Percentiles rank a stretch among this genome's conserved stretches.
These are phyloP conservation scores for Calocera viscosa DNA, from an alignment of 768 basidiomycete species.

Conservation along the genomic window DNA sequence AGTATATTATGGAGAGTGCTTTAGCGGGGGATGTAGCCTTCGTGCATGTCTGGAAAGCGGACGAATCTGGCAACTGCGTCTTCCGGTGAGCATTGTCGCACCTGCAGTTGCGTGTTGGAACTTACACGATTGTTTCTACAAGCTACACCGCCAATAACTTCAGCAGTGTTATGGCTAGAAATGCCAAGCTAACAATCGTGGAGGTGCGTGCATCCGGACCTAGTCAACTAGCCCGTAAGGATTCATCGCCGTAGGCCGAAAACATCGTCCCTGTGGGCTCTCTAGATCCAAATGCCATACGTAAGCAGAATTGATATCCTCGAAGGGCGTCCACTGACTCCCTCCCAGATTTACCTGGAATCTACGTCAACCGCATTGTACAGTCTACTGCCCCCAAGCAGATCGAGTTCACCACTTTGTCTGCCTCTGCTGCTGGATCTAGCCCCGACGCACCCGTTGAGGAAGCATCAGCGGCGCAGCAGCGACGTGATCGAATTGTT, in stretches of 20 bases:
- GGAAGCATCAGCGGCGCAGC: conserved; percentile 19
- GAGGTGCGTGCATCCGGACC: conserved; percentile 40
- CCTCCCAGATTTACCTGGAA: conserved; percentile 47
- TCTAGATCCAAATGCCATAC: conserved; percentile 69
- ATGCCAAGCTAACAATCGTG: conserved; percentile 79
- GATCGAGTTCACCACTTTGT: conserved; percentile 63
- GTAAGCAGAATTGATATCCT: conserved; percentile 15
- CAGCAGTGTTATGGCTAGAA: conserved; percentile 73
- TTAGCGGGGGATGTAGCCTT: conserved; percentile 74
- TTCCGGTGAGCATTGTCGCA: conserved; percentile 50
- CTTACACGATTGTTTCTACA: too few species aligned
- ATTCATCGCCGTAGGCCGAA: conserved; percentile 47
- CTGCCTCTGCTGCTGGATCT: conserved; percentile 26
- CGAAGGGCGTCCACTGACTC: too few species aligned
- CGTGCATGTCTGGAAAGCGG: conserved; percentile 82
- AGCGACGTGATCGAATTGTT: conserved; percentile 51
- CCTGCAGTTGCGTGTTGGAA: too few species aligned
- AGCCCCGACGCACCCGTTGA: conserved; percentile 4
- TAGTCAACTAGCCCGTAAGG: background rate
- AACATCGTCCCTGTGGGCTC: conserved; percentile 74
- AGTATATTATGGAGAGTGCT: conserved; percentile 70
- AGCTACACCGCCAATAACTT: conserved; percentile 87
- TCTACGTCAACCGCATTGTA: conserved; percentile 84
- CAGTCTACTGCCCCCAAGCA: conserved; percentile 59
- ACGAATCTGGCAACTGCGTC: conserved; percentile 80